Evolutionary conservation across 2,329 filamentous ascomycete genomes (phyloP).

Genomic region (Cladophialophora yegresii): DNA sequence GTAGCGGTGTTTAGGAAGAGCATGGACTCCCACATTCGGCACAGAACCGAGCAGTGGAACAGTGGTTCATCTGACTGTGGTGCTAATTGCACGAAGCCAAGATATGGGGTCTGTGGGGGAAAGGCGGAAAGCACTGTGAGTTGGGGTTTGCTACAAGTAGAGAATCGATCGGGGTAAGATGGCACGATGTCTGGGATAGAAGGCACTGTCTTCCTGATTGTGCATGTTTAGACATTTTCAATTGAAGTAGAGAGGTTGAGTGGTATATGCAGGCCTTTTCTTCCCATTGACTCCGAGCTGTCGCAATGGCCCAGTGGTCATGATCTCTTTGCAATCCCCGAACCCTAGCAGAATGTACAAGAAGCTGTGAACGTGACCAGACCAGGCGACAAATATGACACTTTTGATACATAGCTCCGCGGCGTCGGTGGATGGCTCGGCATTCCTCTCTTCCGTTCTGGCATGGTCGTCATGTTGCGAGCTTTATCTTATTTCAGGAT

Average conservation of each 20-base stretch:
- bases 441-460: conserved; percentile 1
- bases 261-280: conserved; percentile 25
- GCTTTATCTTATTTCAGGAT: conserved; percentile 54
- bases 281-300: conserved; percentile 15
- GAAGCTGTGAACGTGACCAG: conserved; percentile 21
- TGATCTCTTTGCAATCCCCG: conserved; percentile 7
- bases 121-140: not conserved
- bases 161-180: not conserved
- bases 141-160: not conserved
- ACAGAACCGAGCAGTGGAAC: not conserved
- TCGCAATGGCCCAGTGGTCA: conserved; percentile 19
- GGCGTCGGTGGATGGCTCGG: conserved; percentile 3
- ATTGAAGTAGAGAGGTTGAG: conserved; percentile 34
- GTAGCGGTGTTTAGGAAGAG: not conserved
- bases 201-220: not conserved
- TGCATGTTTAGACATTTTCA: conserved; percentile 13
- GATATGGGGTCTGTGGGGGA: conserved; percentile 1
- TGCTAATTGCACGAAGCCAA: not conserved
- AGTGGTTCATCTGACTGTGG: not conserved
- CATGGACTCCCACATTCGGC: not conserved
- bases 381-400: conserved; percentile 12
- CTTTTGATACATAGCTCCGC: conserved; percentile 26
- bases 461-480: conserved; percentile 2
- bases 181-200: not conserved
- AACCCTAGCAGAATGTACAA: conserved; percentile 14